A percentile compares a stretch with the other conserved stretches of the same genome.
Evolutionary conservation across 2,329 filamentous ascomycete species (phyloP).

Genomic region (Volutella citrinella): DNA sequence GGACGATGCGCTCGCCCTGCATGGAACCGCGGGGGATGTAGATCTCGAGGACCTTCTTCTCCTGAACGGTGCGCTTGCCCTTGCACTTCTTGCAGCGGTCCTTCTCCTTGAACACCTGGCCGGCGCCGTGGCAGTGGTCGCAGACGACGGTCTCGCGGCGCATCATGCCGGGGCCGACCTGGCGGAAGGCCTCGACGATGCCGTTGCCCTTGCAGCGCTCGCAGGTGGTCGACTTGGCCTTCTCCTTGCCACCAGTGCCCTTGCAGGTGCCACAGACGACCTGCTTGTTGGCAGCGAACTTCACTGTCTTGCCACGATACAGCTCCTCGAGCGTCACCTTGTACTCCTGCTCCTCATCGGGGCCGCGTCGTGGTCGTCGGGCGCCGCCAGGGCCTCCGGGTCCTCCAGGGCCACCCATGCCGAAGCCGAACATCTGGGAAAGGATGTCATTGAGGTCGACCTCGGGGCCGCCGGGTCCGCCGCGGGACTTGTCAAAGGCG

Average conservation of each 20-base stretch:
- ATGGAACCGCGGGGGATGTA: slow-evolving; percentile 88
- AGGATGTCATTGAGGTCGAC: slow-evolving; percentile 91
- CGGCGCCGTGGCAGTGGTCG: slow-evolving; percentile 79
- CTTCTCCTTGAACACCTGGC: slow-evolving; percentile 88
- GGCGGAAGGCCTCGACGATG: slow-evolving; percentile 71
- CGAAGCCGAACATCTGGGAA: slow-evolving; percentile 86
- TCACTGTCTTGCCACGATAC: slow-evolving; percentile 98
- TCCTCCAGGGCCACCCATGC: slow-evolving; percentile 55
- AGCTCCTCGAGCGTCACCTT: slow-evolving; percentile 89
- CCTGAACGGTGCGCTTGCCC: slow-evolving; percentile 78
- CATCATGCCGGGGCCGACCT: slow-evolving; percentile 83
- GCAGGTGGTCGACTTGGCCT: slow-evolving; percentile 80
- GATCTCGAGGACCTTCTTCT: slow-evolving; percentile 92
- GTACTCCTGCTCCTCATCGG: slow-evolving; percentile 86
- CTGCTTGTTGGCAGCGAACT: slow-evolving; percentile 94
- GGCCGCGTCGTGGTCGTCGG: slow-evolving; percentile 65
- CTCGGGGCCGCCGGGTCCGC: slow-evolving; percentile 64
- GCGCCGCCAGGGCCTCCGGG: slow-evolving; percentile 48
- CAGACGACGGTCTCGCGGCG: slow-evolving; percentile 78
- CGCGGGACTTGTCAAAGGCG: slow-evolving; percentile 78
- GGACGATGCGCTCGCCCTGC: slow-evolving; percentile 84
- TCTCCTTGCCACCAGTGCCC: slow-evolving; percentile 86
- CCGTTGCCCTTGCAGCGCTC: slow-evolving; percentile 81
- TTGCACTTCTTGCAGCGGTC: slow-evolving; percentile 99
- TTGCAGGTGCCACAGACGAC: slow-evolving; percentile 85